A percentile compares a stretch with the other conserved stretches of the same genome.
Conservation (phyloP, 2,329 filamentous ascomycete species). For the Pseudogymnoascus sp. region DNA sequence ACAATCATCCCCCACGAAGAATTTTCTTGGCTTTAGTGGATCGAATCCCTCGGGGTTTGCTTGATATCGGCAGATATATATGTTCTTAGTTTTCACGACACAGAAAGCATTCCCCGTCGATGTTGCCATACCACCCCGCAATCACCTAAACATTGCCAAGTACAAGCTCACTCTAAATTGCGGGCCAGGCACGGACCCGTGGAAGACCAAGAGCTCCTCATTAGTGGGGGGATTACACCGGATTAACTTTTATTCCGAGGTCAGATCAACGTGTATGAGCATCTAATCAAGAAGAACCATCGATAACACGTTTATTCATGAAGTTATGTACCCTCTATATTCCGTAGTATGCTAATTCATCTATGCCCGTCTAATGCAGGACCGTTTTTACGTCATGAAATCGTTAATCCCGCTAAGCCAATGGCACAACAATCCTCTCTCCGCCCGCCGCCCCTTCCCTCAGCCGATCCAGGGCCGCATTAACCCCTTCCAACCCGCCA, state of each 20-base stretch:
- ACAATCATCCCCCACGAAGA: conserved; percentile 2
- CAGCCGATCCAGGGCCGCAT: conserved; percentile 59
- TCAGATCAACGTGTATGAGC: background rate
- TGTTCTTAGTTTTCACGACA: background rate
- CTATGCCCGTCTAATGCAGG: background rate
- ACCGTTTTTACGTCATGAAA: background rate
- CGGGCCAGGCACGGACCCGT: background rate
- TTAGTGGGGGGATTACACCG: background rate
- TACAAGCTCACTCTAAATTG: background rate
- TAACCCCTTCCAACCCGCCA: conserved; percentile 59
- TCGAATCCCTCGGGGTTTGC: background rate
- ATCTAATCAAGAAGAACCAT: background rate
- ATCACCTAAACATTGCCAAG: background rate
- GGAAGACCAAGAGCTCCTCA: background rate
- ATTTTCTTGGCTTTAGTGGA: background rate
- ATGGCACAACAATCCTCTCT: conserved; percentile 57
- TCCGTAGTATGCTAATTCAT: background rate
- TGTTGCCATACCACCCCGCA: conserved; percentile 3
- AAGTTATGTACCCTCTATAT: conserved; percentile 1
- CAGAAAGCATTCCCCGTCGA: background rate
- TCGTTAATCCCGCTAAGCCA: background rate
- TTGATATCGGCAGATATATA: background rate
- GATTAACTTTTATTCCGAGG: background rate
- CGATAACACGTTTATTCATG: background rate
- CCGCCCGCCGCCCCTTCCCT: conserved; percentile 59